Evolutionary conservation across 306 rosid species (phyloP), one percentile per base, ranked within the genome.

Genomic region (Ormosia semicastrata): DNA sequence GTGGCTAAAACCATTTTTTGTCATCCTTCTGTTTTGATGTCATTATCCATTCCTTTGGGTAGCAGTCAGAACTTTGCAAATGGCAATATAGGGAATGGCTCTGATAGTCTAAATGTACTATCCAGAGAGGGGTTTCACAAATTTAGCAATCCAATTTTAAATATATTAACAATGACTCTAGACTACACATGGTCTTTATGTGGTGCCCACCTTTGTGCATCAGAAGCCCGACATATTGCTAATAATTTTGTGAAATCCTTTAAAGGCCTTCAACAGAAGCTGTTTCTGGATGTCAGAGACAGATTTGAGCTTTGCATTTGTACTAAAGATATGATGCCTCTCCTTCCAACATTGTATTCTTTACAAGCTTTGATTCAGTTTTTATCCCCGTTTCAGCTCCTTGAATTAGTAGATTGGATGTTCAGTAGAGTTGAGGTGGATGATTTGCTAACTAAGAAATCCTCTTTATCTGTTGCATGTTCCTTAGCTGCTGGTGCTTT

Each of bases 391-490:
- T 86, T 93, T 77, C 78, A 86, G 79, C 90, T 95, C 65, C 92
- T 95, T 87, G 93, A 90, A 86, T 82, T 93, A 59, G 99, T 86
- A 52, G 88, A 81, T 77, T 93, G 97, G 99, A 89, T 95, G 88
- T 85, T 95, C 66, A 72, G 43, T 24, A 86, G 87, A 64, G 82
- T 80, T 52, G 84, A 75, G 53, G 56, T 75, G 63, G 87, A 85
- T 83, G 86, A 83, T 69, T 78, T 59, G 67, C 47, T 59, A 67
- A 88, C 37, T 46, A 83, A 71, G 71, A 85, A 78, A 50, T 73
- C 87, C 76, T 85, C 76, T 70, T 58, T 89, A 34, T 88, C 89
- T 87, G 78, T 95, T 75, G 98, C 87, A 50, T 88, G 89, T 82
- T 85, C 87, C 81, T 77, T 93, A 71, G 98, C 98, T 80, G 88